Evolutionary conservation across 179 eudicot species (phyloP).

Genomic region (Corrigiola litoralis): DNA sequence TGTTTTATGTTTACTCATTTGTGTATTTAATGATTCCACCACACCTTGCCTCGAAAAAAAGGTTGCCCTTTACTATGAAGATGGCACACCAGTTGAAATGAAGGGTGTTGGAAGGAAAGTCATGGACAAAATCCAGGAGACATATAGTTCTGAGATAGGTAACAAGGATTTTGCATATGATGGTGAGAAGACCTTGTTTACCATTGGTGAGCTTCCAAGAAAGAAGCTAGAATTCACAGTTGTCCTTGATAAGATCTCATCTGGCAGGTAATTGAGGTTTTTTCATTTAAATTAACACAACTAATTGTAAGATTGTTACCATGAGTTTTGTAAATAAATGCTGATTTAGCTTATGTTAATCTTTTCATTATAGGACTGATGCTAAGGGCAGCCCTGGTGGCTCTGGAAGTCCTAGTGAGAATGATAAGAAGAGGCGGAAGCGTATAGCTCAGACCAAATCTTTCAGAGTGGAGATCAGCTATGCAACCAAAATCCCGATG

Average conservation of each 20-base stretch:
- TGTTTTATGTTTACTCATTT: not conserved
- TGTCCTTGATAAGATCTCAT: slow-evolving; percentile 6
- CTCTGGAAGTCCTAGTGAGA: slow-evolving; percentile 10
- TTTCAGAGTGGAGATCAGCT: slow-evolving; percentile 7
- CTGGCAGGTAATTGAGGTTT: slow-evolving; percentile 6
- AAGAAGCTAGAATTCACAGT: slow-evolving; percentile 7
- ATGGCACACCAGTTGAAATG: slow-evolving; percentile 8
- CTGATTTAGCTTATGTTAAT: not conserved
- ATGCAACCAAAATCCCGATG: slow-evolving; percentile 6
- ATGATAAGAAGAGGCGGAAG: slow-evolving; percentile 7
- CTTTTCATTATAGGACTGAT: not conserved
- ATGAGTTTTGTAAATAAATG: not conserved
- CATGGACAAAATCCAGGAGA: slow-evolving; percentile 10
- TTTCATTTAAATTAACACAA: not conserved
- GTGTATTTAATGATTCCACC: too few species aligned
- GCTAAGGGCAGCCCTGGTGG: slow-evolving; percentile 8
- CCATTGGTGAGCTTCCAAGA: slow-evolving; percentile 9
- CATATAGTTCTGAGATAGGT: not conserved
- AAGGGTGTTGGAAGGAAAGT: slow-evolving; percentile 9
- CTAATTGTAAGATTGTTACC: not conserved
- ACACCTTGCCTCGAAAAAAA: not conserved
- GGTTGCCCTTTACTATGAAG: slow-evolving; percentile 7
- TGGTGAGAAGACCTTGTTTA: slow-evolving; percentile 17
- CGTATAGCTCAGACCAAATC: not conserved
- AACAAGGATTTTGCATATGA: slow-evolving; percentile 12